Evolutionary conservation across 805 yeast genomes (phyloP).

Genomic region (Saccharomycopsis fodiens): DNA sequence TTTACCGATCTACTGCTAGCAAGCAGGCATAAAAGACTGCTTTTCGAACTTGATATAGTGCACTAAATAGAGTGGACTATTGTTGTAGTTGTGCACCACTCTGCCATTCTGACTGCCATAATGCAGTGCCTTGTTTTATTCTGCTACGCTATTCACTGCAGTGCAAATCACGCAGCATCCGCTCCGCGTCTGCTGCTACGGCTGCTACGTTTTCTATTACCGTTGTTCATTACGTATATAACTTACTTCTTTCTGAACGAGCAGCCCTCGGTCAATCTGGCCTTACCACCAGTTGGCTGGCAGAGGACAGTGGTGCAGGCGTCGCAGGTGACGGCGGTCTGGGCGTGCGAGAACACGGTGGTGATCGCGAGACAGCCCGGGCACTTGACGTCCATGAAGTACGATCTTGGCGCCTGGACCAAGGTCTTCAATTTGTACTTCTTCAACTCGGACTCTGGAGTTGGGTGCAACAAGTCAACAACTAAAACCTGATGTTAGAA

Average conservation of each 20-base stretch:
- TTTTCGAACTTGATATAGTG: no score
- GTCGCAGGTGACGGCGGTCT: constrained; percentile 99
- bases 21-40: no score
- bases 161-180: no score
- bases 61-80: no score
- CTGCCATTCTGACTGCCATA: no score
- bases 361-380: constrained; percentile 99
- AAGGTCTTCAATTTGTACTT: constrained; percentile 96
- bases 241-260: constrained; percentile 97
- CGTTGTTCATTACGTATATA: constrained; percentile 4
- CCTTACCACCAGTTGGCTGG: constrained; percentile 99
- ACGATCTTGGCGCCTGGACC: constrained; percentile 97
- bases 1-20: no score
- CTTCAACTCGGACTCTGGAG: constrained; percentile 92
- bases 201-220: background rate
- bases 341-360: constrained; percentile 99
- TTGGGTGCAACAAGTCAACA: constrained; percentile 98
- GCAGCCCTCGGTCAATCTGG: constrained; percentile 98
- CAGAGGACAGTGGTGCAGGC: constrained; percentile 97
- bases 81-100: no score
- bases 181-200: no score
- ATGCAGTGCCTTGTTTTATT: no score
- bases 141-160: no score
- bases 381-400: constrained; percentile 99
- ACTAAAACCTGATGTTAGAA: constrained; percentile 69